Base-by-base conservation (phyloP, 495 filamentous ascomycete species). In the Podospora pseudocomata region DNA sequence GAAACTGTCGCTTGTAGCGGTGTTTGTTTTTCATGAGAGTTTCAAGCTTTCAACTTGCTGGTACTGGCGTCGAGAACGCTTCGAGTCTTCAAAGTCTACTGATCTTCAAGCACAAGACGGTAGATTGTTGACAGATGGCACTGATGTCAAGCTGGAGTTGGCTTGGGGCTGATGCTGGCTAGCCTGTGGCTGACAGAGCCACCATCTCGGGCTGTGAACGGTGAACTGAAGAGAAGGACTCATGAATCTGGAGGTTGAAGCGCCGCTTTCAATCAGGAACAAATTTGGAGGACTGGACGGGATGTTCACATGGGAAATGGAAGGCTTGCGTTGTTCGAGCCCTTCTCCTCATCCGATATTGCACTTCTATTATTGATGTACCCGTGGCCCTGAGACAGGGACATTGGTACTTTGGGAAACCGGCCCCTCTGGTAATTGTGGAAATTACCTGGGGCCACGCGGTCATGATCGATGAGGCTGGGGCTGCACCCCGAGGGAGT, bases 311-410 rank as follows among this genome's bases (percentile, higher is more conserved):
- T 74, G 73, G 71, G 63, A 72, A 70, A 70, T 57, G 68, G 68
- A 71, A 69, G 39, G 64, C 60, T 67, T 44, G 65, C 69, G 65
- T 65, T 72, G 62, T 62, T 68, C 65, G 30, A 67, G 32, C 55
- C 66, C 57, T 67, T 65, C 68, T 64, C 71, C 20, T 70, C 69
- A 72, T 75, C 66, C 72, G 66, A 74, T 74, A 74, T 75, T 74
- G 65, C 68, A 44, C 28, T 23, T 72, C 65, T 32, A 70, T 70
- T 71, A 65, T 71, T 72, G 69, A 73, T 71, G 73, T 73, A 73
- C 73, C 73, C 73, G 68, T 64, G 63, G 23, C 64, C 60, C 68
- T 67, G 66, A 68, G 73, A 72, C 70, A 71, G 73, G 70, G 60
- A 68, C 70, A 28, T 63, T 65, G 65, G 67, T 68, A 68, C 70